Base-by-base conservation (phyloP, 73 alveolate genomes). In the Effrenium voratum region DNA sequence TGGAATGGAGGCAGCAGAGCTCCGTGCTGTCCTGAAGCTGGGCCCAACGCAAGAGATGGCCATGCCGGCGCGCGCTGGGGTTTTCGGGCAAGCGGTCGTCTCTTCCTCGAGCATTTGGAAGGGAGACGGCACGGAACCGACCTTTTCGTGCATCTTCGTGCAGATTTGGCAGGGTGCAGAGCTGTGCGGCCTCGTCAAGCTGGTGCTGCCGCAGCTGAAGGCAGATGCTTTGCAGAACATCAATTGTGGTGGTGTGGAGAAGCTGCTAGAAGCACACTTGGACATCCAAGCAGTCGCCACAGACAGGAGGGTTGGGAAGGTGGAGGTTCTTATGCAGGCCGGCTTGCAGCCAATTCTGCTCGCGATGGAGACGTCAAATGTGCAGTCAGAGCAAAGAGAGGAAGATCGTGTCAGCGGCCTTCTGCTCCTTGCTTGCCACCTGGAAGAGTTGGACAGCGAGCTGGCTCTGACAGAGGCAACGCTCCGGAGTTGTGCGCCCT, bases 131-230 rank as follows among this genome's bases (percentile, higher is more conserved):
- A 90, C 12, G 26, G 95, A 72, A 5, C 97, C 97, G 10, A 40
- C 88, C 3, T 87, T 87, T 1, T 43, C 66, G 15, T 90, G 97
- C 43, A 90, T 90, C 24, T 90, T 90, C 40, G 97, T 90, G 57
- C 97, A 90, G 66, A 75, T 90, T 30, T 90, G 97, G 97, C 82
- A 50, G 19, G 97, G 76, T 0, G 88, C 97, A 41, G 97, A 90
- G 87, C 87, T 90, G 1, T 68, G 97, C 40, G 97, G 97, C 6
- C 97, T 90, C 32, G 97, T 87, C 47, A 90, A 90, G 87, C 47
- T 90, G 88, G 57, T 90, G 49, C 75, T 90, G 28, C 49, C 92
- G 15, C 52, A 30, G 49, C 41, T 82, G 52, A 32, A 8, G 32
- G 28, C 50, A 8, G 75, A 44, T 34, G 4, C 57, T 26, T 46